Evolutionary conservation across 768 basidiomycete genomes (phyloP).

Genomic region (Phanerodontia chrysosporium): DNA sequence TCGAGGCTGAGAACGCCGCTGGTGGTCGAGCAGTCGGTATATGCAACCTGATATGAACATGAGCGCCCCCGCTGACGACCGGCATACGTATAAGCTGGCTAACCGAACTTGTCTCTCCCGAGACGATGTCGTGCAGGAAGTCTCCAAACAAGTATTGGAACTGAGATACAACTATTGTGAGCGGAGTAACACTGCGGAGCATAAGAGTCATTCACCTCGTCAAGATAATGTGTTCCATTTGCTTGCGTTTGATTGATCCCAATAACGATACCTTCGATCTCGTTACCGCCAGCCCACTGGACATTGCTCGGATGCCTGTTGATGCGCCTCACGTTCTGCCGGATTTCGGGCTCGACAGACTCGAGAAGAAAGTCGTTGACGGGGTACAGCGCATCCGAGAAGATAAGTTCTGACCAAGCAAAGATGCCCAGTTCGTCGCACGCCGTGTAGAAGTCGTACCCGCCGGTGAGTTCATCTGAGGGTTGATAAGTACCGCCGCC

Average conservation of each 20-base stretch:
- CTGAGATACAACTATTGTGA: constrained; percentile 21
- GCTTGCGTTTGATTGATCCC: constrained; percentile 29
- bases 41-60: constrained; percentile 47
- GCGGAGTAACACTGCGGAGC: not conserved
- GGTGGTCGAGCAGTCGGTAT: constrained; percentile 59
- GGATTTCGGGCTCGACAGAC: constrained; percentile 49
- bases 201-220: constrained; percentile 34
- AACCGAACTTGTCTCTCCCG: constrained; percentile 48
- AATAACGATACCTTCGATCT: constrained; percentile 52
- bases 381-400: constrained; percentile 53
- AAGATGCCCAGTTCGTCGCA: constrained; percentile 60
- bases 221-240: constrained; percentile 44
- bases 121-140: constrained; percentile 44
- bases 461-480: constrained; percentile 33
- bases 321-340: constrained; percentile 51
- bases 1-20: constrained; percentile 51
- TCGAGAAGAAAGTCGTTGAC: constrained; percentile 51
- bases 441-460: constrained; percentile 52
- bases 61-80: too few relatives aligned
- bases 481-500: constrained; percentile 44
- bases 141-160: constrained; percentile 50
- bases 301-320: constrained; percentile 54
- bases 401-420: constrained; percentile 60
- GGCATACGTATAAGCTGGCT: not conserved
- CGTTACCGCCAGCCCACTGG: constrained; percentile 61